phyloP scores from a whole-genome alignment of 768 basidiomycete species.

The Pisolithus orientalis region DNA sequence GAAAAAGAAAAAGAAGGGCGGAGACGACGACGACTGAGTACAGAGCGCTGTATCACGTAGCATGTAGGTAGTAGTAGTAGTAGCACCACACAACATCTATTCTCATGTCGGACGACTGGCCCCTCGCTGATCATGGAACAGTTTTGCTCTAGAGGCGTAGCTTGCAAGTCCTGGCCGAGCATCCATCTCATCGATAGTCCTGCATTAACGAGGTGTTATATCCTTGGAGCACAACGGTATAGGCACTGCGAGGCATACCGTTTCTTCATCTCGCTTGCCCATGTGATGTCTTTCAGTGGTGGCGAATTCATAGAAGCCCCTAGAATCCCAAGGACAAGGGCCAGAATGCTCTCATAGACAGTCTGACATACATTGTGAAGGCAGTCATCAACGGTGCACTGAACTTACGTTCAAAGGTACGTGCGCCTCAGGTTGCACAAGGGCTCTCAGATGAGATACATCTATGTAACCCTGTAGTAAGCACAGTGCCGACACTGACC shows the following conservation, averaged over 20 bases:
- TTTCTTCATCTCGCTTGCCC: constrained; percentile 85
- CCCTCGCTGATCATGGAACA: constrained; percentile 19
- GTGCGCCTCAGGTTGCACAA: constrained; percentile 61
- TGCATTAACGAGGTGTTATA: constrained; percentile 20
- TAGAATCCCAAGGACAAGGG: constrained; percentile 60
- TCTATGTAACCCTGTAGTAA: constrained; percentile 38
- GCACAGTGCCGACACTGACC: neutral
- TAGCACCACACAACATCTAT: neutral
- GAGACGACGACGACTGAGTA: constrained; percentile 23
- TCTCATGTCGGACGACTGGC: constrained; percentile 4
- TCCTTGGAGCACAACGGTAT: neutral
- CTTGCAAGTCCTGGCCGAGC: constrained; percentile 57
- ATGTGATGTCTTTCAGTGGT: constrained; percentile 72
- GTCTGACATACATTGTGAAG: constrained; percentile 38
- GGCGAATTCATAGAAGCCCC: constrained; percentile 71
- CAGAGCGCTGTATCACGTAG: neutral
- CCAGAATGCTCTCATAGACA: constrained; percentile 56
- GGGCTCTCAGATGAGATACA: constrained; percentile 68
- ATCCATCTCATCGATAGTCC: constrained; percentile 73
- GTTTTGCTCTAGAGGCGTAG: constrained; percentile 51
- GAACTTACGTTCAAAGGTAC: constrained; percentile 56
- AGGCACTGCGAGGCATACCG: constrained; percentile 38
- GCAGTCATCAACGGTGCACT: neutral
- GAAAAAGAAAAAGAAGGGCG: constrained; percentile 34
- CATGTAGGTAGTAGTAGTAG: constrained; percentile 8